Base-by-base conservation (phyloP, 1,284 basidiomycete species). In the Malassezia nana region DNA sequence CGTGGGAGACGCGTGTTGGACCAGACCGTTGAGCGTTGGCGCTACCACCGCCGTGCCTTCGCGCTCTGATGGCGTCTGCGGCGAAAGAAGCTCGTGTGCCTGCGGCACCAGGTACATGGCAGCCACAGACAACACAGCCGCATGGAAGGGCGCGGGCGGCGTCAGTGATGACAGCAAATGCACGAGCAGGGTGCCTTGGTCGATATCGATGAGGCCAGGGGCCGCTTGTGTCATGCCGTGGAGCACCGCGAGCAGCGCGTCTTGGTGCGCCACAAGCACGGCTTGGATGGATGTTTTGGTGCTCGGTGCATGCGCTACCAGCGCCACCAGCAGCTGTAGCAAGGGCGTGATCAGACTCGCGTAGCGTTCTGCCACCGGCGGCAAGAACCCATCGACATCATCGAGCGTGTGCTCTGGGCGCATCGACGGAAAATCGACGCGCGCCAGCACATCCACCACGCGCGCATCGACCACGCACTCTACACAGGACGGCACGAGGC, bases 291-390 rank as follows among this genome's bases (percentile, higher is more conserved):
- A 61, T 1, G 54, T 31, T n/a, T 59, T 57, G 9, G 62, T 55
- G 1, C 57, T 50, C 16, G 65, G 54, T n/a, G 58, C 52, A 46
- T 62, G 67, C 16, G 66, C 64, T 9, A 74, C 60, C 31, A 67
- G 59, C 42, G 62, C 63, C 54, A 83, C 80, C 15, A 85, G 80
- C 20, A 91, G 78, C 72, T 92, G 88, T 33, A 94, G 75, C 13
- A 85, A 83, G 0, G 89, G 89, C 74, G 87, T 81, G 58, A 92
- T 81, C 6, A 94, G 74, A 63, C 92, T 87, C 64, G 91, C 86
- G 74, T 92, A 90, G 32, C 89, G 81, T 57, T 88, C 85, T 12
- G 87, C 80, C 0, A 86, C 85, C 0, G 87, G 86, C 1, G 89
- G 89, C 6, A 94, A 77, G 79, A 92, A 91, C 30, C 82, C 82